Percentiles rank a stretch among this genome's conserved stretches.
Evolutionary conservation across 2,329 filamentous ascomycete species (phyloP).

Genomic region (Drechslerella stenobrocha): DNA sequence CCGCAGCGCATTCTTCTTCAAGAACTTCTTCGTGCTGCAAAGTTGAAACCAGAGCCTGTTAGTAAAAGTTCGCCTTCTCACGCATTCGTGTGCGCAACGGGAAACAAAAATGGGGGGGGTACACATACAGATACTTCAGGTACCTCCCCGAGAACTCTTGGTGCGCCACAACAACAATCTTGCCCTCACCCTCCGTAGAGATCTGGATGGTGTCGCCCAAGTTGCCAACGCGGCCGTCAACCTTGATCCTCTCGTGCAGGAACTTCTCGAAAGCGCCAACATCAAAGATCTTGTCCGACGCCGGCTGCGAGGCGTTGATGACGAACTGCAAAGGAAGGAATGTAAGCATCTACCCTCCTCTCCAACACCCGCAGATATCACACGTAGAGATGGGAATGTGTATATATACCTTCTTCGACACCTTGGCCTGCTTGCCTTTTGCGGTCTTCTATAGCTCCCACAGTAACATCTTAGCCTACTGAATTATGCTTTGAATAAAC

Average conservation of each 20-base stretch:
- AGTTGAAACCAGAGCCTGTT: constrained; percentile 50
- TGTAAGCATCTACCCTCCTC: constrained; percentile 36
- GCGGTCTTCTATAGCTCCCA: constrained; percentile 63
- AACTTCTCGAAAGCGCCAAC: constrained; percentile 99
- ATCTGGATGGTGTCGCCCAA: constrained; percentile 91
- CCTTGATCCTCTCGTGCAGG: constrained; percentile 99
- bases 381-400: not conserved
- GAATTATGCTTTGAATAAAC: constrained; percentile 61
- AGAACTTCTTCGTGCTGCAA: constrained; percentile 97
- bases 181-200: constrained; percentile 88
- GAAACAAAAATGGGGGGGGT: not conserved
- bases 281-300: constrained; percentile 99
- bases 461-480: constrained; percentile 88
- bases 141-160: constrained; percentile 98
- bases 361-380: not conserved
- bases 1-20: constrained; percentile 99
- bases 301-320: constrained; percentile 98
- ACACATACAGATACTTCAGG: constrained; percentile 95
- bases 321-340: constrained; percentile 69
- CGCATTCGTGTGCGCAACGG: not conserved
- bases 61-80: constrained; percentile 6
- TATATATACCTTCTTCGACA: constrained; percentile 76
- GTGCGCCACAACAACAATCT: constrained; percentile 96
- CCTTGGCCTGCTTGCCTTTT: constrained; percentile 70
- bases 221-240: constrained; percentile 97